phyloP scores from a whole-genome alignment of 176 grass and related monocot genomes.

The Juncus effusus region DNA sequence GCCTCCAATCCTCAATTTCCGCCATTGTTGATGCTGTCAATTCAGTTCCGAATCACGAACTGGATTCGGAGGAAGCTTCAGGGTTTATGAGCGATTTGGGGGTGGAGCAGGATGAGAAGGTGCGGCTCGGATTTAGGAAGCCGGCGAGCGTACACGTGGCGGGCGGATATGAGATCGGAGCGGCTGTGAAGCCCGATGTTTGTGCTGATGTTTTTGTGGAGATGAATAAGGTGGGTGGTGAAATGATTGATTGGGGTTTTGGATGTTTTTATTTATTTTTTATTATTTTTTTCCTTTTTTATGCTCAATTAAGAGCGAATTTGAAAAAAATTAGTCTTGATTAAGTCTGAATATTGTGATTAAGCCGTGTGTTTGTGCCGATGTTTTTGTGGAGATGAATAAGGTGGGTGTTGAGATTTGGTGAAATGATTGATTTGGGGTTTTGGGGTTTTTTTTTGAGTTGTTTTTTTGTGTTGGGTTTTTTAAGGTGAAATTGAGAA shows the following conservation, averaged over 20 bases:
- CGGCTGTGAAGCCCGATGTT: slow-evolving; percentile 60
- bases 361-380: background rate
- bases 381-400: background rate
- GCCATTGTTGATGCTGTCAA: slow-evolving; percentile 49
- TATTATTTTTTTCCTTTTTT: background rate
- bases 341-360: too few relatives aligned
- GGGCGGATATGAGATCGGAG: slow-evolving; percentile 56
- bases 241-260: background rate
- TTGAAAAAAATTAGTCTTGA: background rate
- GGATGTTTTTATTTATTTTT: background rate
- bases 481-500: background rate
- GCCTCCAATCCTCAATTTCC: slow-evolving; percentile 31
- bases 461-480: too few relatives aligned
- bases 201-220: slow-evolving; percentile 62
- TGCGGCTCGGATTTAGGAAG: slow-evolving; percentile 47
- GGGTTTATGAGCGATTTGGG: slow-evolving; percentile 65
- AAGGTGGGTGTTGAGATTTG: too few relatives aligned
- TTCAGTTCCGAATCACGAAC: slow-evolving; percentile 47
- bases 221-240: slow-evolving; percentile 64
- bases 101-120: slow-evolving; percentile 39
- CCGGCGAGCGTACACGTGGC: slow-evolving; percentile 50
- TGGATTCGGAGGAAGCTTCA: slow-evolving; percentile 23
- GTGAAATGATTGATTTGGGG: too few relatives aligned
- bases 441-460: too few relatives aligned
- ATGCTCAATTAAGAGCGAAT: background rate